A percentile compares a stretch with the other conserved stretches of the same genome.
These are phyloP conservation scores for Ashbya aceris DNA, from an alignment of 1,139 yeast species.

Conservation along the genomic window DNA sequence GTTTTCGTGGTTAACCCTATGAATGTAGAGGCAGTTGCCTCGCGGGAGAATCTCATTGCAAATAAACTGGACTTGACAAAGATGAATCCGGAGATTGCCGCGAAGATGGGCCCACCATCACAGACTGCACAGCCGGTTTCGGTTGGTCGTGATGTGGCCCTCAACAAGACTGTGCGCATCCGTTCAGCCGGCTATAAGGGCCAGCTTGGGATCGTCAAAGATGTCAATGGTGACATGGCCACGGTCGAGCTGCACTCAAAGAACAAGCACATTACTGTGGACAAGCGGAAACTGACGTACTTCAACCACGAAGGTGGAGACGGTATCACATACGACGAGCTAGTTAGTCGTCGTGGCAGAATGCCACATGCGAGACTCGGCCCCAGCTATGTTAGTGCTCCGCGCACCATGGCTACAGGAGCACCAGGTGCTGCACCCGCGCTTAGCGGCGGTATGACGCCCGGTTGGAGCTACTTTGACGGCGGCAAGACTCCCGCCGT, in stretches of 20 bases:
- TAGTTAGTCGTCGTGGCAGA: constrained; percentile 36
- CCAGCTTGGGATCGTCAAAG: constrained; percentile 84
- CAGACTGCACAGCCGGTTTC: constrained; percentile 21
- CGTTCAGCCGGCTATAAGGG: constrained; percentile 90
- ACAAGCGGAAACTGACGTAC: constrained; percentile 67
- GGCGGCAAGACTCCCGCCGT: constrained; percentile 44
- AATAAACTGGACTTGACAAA: constrained; percentile 47
- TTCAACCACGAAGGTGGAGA: constrained; percentile 51
- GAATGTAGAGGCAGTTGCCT: constrained; percentile 74
- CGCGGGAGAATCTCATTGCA: constrained; percentile 43
- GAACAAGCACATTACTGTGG: constrained; percentile 77
- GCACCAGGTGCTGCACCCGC: constrained; percentile 24
- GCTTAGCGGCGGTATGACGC: constrained; percentile 44
- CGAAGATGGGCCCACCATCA: constrained; percentile 38
- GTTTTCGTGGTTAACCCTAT: constrained; percentile 73
- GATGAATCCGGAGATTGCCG: constrained; percentile 71
- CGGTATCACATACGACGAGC: constrained; percentile 71
- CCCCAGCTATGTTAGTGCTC: constrained; percentile 31
- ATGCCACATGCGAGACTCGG: constrained; percentile 29
- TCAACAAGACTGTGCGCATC: constrained; percentile 79
- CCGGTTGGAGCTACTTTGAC: constrained; percentile 40
- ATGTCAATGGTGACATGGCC: constrained; percentile 84
- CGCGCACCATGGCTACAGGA: constrained; percentile 26
- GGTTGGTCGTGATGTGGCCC: constrained; percentile 71
- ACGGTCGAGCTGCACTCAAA: constrained; percentile 91